These are phyloP conservation scores for Solanum peruvianum DNA, from an alignment of 257 asterid genomes.

Conservation along the genomic window DNA sequence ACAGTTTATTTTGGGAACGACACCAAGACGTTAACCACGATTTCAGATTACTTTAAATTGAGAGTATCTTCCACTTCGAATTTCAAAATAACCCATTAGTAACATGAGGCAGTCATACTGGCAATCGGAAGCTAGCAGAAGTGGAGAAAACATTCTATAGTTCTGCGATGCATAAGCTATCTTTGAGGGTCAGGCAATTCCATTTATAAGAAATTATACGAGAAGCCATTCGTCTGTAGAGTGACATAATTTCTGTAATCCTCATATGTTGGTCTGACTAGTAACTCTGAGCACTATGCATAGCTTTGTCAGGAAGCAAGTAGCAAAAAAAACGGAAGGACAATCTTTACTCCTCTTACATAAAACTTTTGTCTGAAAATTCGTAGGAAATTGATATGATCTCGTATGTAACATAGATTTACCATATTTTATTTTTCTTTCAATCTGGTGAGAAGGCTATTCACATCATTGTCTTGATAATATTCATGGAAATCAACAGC, in stretches of 20 bases:
- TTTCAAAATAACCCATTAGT: neutral
- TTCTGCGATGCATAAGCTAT: neutral
- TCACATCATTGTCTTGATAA: neutral
- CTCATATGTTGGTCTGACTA: neutral
- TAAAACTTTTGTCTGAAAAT: neutral
- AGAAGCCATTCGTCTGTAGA: neutral
- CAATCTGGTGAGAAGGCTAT: neutral
- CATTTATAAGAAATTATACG: neutral
- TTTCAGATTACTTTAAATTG: neutral
- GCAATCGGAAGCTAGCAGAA: neutral
- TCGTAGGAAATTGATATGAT: neutral
- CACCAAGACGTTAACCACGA: neutral
- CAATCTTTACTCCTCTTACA: neutral
- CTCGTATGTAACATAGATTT: neutral
- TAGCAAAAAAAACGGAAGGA: neutral
- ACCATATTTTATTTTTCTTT: neutral
- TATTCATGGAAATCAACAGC: neutral
- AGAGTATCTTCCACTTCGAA: neutral
- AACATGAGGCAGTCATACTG: neutral
- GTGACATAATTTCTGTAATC: neutral
- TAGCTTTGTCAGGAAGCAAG: neutral
- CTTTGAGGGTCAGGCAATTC: neutral
- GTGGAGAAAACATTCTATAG: neutral
- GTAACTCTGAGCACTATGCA: neutral
- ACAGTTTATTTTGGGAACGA: neutral